Conservation (phyloP, 163 green algal genomes). For the Volvox carteri region DNA sequence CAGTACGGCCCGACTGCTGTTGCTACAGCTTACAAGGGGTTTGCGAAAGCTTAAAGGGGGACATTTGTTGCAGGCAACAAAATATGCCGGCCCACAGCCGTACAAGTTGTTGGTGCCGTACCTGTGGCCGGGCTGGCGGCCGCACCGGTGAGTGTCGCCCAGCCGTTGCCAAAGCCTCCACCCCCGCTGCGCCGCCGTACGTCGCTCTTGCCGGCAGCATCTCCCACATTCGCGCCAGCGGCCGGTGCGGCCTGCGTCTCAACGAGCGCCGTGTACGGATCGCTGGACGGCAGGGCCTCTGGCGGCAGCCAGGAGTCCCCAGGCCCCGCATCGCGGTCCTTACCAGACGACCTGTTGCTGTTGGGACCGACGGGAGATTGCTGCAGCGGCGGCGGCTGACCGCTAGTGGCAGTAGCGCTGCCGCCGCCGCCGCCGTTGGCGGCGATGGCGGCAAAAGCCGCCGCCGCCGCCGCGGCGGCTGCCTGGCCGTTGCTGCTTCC, state of each 20-base stretch:
- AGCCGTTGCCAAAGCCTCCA: slow-evolving; percentile 9
- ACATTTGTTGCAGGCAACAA: no score
- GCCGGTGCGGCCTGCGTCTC: background rate
- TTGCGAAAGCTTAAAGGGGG: no score
- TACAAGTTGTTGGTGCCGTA: no score
- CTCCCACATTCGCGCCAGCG: background rate
- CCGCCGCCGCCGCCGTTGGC: background rate
- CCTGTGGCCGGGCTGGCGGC: background rate
- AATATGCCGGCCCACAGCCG: no score
- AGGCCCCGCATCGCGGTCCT: slow-evolving; percentile 13
- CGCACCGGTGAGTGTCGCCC: slow-evolving; percentile 5
- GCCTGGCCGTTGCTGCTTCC: slow-evolving; percentile 12
- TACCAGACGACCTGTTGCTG: no score
- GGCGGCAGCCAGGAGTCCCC: background rate
- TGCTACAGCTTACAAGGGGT: no score
- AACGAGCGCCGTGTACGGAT: background rate
- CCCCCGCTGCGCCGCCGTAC: background rate
- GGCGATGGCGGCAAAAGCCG: slow-evolving; percentile 22
- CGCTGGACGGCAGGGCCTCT: background rate
- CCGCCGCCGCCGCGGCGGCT: background rate
- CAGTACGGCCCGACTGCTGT: no score
- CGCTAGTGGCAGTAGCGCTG: background rate
- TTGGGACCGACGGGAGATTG: no score
- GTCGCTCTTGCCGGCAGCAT: background rate
- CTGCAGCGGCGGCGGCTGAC: no score